Evolutionary conservation across 2,329 filamentous ascomycete species (phyloP).

Genomic region (Colletotrichum sp.): DNA sequence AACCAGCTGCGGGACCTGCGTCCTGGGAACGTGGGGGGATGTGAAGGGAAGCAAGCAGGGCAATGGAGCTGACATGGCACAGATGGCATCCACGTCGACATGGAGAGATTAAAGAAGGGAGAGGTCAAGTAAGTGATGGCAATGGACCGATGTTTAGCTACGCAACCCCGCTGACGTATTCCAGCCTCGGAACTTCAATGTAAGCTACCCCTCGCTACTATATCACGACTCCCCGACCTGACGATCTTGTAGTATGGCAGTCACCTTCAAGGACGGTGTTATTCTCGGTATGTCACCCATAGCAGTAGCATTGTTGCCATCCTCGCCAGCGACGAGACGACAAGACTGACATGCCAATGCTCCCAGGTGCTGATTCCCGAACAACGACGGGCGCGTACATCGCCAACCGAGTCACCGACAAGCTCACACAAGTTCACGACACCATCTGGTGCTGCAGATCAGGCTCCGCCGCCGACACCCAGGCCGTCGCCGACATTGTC

Average conservation of each 20-base stretch:
- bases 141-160: neutral
- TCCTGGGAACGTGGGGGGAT: neutral
- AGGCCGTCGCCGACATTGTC: slow-evolving; percentile 97
- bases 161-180: slow-evolving; percentile 32
- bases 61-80: slow-evolving; percentile 6
- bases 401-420: slow-evolving; percentile 98
- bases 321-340: neutral
- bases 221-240: slow-evolving; percentile 21
- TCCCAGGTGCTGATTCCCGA: slow-evolving; percentile 85
- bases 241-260: slow-evolving; percentile 77
- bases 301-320: neutral
- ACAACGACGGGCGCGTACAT: slow-evolving; percentile 99
- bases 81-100: slow-evolving; percentile 99
- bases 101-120: slow-evolving; percentile 98
- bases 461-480: slow-evolving; percentile 95
- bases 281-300: slow-evolving; percentile 72
- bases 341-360: neutral
- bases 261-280: slow-evolving; percentile 98
- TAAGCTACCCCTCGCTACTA: slow-evolving; percentile 48
- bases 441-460: slow-evolving; percentile 99
- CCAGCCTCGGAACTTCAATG: slow-evolving; percentile 95
- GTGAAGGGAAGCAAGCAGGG: neutral
- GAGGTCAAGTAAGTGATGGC: slow-evolving; percentile 86
- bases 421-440: slow-evolving; percentile 97
- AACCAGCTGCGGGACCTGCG: neutral